These are phyloP conservation scores for Calocybe gangraenosa DNA, from an alignment of 768 basidiomycete species.

Conservation along the genomic window DNA sequence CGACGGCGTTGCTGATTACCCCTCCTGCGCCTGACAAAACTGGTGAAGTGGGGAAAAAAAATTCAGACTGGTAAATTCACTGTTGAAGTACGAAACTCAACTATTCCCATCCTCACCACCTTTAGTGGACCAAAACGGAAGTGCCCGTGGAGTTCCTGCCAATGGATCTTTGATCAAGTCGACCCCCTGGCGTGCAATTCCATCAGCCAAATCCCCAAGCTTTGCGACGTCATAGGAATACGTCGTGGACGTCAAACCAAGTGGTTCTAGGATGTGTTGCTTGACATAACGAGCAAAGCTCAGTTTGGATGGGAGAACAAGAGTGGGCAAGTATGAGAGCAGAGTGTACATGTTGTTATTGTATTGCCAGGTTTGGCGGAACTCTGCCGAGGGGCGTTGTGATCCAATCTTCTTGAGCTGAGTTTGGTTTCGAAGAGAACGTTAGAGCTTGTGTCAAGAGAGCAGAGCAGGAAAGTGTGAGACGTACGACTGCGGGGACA, in stretches of 20 bases:
- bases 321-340: conserved; percentile 24
- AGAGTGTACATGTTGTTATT: conserved; percentile 25
- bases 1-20: conserved; percentile 21
- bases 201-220: conserved; percentile 24
- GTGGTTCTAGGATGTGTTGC: conserved; percentile 24
- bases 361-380: conserved; percentile 4
- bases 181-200: conserved; percentile 17
- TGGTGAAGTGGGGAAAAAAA: neutral
- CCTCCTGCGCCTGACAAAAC: conserved; percentile 27
- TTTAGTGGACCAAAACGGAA: conserved; percentile 17
- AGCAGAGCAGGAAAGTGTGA: neutral
- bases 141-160: conserved; percentile 7
- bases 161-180: conserved; percentile 11
- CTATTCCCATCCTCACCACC: conserved; percentile 23
- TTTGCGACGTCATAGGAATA: conserved; percentile 25
- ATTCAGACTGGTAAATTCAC: neutral
- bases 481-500: conserved; percentile 8
- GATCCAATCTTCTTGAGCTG: conserved; percentile 1
- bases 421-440: too few relatives aligned
- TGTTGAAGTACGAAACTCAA: too few relatives aligned
- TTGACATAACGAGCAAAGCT: conserved; percentile 27
- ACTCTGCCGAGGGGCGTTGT: neutral
- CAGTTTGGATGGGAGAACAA: conserved; percentile 20
- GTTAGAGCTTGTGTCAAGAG: neutral
- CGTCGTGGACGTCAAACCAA: conserved; percentile 25